A percentile compares a stretch with the other conserved stretches of the same genome.
Conservation (phyloP, 495 filamentous ascomycete genomes). For the Sabuloglossum arenarium region DNA sequence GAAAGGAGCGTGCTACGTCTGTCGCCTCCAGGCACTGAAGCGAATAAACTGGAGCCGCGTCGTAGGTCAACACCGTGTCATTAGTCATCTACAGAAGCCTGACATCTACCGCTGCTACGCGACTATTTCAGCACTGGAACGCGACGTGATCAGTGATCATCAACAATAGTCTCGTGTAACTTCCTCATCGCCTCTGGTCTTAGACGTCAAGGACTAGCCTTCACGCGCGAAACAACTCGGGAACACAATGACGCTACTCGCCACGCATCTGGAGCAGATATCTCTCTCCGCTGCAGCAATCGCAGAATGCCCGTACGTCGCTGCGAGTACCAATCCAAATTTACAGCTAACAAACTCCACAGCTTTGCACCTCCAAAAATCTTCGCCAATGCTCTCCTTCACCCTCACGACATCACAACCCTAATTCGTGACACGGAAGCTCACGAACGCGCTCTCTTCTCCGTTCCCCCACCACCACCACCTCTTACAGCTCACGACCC, state of each 20-base stretch:
- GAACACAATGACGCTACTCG: slow-evolving; percentile 50
- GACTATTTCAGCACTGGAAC: not conserved
- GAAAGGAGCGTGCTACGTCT: slow-evolving; percentile 1
- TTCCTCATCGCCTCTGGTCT: not conserved
- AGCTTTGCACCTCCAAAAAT: slow-evolving; percentile 84
- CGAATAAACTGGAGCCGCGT: slow-evolving; percentile 2
- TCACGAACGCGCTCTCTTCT: slow-evolving; percentile 91
- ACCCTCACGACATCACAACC: slow-evolving; percentile 74
- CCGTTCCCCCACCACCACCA: slow-evolving; percentile 49
- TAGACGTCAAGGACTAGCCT: no score
- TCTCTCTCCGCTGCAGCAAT: slow-evolving; percentile 63
- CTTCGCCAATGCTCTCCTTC: slow-evolving; percentile 85
- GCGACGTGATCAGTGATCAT: not conserved
- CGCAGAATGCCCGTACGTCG: slow-evolving; percentile 53
- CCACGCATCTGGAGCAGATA: slow-evolving; percentile 82
- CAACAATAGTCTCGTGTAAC: no score
- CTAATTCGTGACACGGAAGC: slow-evolving; percentile 88
- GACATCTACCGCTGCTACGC: not conserved
- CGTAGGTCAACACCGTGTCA: not conserved
- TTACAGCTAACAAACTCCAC: not conserved
- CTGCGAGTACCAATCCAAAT: slow-evolving; percentile 1
- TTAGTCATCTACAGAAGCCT: not conserved
- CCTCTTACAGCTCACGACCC: slow-evolving; percentile 17
- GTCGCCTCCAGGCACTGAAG: slow-evolving; percentile 1
- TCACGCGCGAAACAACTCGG: not conserved